Conservation (phyloP, 73 alveolate species). For the Tetrahymena malaccensis region DNA sequence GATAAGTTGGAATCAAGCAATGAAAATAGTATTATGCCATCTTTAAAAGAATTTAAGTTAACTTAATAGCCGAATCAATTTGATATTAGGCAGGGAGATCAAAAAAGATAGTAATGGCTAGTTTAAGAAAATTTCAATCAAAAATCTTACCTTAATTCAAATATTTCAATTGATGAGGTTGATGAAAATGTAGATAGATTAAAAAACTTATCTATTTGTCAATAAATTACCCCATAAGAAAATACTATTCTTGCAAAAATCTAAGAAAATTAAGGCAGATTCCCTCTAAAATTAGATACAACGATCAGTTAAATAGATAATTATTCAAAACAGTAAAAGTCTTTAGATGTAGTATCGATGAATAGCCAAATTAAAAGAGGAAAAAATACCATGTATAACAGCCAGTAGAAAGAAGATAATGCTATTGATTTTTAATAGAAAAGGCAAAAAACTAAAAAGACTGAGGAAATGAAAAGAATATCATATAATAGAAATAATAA, state of each 20-base stretch:
- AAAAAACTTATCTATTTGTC: too few species aligned
- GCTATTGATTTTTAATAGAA: background rate
- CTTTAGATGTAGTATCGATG: background rate
- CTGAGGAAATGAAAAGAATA: background rate
- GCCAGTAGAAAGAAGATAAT: background rate
- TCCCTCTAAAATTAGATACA: background rate
- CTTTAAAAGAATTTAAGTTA: too few species aligned
- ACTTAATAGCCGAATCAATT: too few species aligned
- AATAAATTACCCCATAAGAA: background rate
- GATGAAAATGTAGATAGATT: background rate
- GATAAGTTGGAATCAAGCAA: background rate
- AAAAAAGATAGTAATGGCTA: background rate
- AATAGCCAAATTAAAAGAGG: background rate
- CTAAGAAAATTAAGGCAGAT: background rate
- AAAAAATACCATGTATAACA: background rate
- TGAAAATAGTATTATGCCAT: background rate
- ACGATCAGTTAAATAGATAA: background rate
- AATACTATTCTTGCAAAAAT: too few species aligned
- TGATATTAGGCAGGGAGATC: background rate
- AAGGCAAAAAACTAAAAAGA: background rate
- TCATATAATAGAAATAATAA: background rate
- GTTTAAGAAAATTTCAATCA: background rate
- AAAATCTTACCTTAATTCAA: background rate
- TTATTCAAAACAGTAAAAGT: background rate
- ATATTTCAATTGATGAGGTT: background rate